Conservation (phyloP, 1,284 basidiomycete genomes). For the Naganishia albida region DNA sequence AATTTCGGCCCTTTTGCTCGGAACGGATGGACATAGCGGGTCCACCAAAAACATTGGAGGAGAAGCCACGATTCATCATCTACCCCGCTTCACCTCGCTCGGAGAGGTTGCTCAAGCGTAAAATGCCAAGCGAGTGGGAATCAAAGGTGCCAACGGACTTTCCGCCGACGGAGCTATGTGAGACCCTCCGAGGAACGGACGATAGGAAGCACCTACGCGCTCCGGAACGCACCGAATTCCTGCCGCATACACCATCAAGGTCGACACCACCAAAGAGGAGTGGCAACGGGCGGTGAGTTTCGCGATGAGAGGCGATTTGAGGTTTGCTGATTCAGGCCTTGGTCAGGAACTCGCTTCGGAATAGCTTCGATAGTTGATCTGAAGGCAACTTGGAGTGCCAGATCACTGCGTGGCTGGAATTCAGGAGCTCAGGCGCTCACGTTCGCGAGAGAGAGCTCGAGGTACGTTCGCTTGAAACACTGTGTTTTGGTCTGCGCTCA, state of each 20-base stretch:
- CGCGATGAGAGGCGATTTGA: background rate
- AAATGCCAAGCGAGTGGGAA: background rate
- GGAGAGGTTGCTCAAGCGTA: background rate
- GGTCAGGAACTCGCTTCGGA: background rate
- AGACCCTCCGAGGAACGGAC: no score
- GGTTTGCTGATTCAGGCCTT: background rate
- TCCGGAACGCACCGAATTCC: background rate
- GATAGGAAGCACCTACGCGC: background rate
- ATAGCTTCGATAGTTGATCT: background rate
- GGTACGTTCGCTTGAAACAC: no score
- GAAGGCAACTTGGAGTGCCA: background rate
- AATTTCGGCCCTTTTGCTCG: background rate
- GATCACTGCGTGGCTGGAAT: background rate
- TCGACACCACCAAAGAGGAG: background rate
- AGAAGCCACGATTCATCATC: background rate
- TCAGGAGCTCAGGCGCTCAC: no score
- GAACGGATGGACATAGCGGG: background rate
- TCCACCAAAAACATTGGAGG: background rate
- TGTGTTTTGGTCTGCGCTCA: no score
- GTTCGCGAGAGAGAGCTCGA: no score
- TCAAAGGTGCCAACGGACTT: no score
- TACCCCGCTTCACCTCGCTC: background rate
- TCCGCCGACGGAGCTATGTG: no score
- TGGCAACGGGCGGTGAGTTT: conserved; percentile 1
- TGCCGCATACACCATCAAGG: background rate